Percentiles rank a stretch among this genome's conserved stretches.
Evolutionary conservation across 2,329 filamentous ascomycete genomes (phyloP).

Genomic region (Exophiala dermatitidis): DNA sequence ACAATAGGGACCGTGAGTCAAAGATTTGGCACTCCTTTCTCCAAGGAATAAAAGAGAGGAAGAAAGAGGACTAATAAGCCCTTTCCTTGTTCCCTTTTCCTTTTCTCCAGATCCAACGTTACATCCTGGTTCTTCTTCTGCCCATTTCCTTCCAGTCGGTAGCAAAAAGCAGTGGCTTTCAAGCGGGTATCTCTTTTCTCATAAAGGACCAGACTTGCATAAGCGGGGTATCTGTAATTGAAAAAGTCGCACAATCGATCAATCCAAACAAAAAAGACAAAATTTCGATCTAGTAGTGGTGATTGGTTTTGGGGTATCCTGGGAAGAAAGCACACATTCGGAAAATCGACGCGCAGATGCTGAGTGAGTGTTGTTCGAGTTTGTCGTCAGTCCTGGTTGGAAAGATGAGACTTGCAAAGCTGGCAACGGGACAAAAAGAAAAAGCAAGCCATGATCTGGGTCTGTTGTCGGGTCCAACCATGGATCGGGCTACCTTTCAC

Average conservation of each 20-base stretch:
- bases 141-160: constrained; percentile 10
- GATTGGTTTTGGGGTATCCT: constrained; percentile 17
- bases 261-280: constrained; percentile 12
- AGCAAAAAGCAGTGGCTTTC: constrained; percentile 12
- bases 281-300: constrained; percentile 23
- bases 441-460: constrained; percentile 1
- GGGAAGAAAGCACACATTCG: constrained; percentile 9
- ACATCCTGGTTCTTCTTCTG: neutral
- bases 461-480: constrained; percentile 6
- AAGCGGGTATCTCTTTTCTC: constrained; percentile 22
- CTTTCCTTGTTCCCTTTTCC: constrained; percentile 3
- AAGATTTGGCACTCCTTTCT: no score
- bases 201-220: constrained; percentile 24
- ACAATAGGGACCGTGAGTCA: no score
- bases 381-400: constrained; percentile 16
- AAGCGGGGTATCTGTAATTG: constrained; percentile 25
- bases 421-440: constrained; percentile 4
- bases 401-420: constrained; percentile 6
- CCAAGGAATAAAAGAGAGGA: no score
- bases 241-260: constrained; percentile 8
- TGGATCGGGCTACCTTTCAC: constrained; percentile 21
- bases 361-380: constrained; percentile 24
- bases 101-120: neutral
- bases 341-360: constrained; percentile 10
- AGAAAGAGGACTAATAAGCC: constrained; percentile 18